Evolutionary conservation across 2,329 filamentous ascomycete genomes (phyloP), one percentile per base, ranked within the genome.

Genomic region (Microcyclospora pomicola): DNA sequence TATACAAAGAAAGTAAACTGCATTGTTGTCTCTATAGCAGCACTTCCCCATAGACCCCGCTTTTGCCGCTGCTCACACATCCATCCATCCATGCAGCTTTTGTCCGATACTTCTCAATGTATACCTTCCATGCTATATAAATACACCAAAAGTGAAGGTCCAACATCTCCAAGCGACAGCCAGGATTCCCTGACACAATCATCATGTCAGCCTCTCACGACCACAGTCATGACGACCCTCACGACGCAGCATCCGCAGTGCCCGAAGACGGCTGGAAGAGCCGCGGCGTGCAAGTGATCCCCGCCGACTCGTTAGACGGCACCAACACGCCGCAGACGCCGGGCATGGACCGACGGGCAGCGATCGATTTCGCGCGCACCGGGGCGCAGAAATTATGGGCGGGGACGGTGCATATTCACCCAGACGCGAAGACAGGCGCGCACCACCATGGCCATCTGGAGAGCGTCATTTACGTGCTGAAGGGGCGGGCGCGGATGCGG

Each of bases 401-500:
- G 5, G 63, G 63, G 0, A 65, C 63, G 2, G 63, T 66, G 15
- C 48, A 62, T 42, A 65, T 65, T 43, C 57, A 63, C 42, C 46
- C 63, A 1, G 56, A 65, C 41, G 64, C 61, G 33, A 66, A 66
- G 44, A 66, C 63, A 14, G 62, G 62, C 1, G 62, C 62, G 1
- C 62, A 64, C 41, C 62, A 65, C 42, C 62, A 65, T 45, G 63
- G 64, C 7, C 64, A 65, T 41, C 51, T 67, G 28, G 63, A 67
- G 47, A 59, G 54, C 15, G 60, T 67, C 13, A 66, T 67, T 43
- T 67, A 66, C 49, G 57, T 66, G 9, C 44, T 67, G 19, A 63
- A 63, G 43, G 64, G 64, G 33, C 57, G 55, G 33, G 64, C 63
- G 9, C 51, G 64, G 5, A 66, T 67, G 63, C 56, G 63, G 6